Conservation (phyloP, 2,329 filamentous ascomycete genomes). For the Xylariaceae sp. region DNA sequence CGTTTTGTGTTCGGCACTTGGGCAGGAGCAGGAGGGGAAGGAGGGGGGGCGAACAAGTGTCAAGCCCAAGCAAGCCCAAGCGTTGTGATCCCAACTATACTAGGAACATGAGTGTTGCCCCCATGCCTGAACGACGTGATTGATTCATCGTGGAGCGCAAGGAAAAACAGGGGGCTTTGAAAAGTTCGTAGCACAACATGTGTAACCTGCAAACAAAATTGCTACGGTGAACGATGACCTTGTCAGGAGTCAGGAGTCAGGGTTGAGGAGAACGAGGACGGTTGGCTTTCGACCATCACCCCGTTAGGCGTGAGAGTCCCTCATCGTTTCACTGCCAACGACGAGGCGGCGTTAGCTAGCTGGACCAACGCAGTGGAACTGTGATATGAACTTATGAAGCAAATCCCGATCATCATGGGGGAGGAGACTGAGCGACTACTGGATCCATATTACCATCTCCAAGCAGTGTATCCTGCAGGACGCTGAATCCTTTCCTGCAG, state of each 20-base stretch:
- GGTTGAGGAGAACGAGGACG: no score
- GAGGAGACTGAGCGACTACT: not conserved
- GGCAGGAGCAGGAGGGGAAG: no score
- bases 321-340: not conserved
- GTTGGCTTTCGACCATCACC: not conserved
- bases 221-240: slow-evolving; percentile 1
- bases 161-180: not conserved
- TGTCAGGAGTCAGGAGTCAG: not conserved
- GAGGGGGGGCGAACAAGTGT: no score
- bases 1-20: no score
- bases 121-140: not conserved
- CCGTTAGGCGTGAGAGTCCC: not conserved
- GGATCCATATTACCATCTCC: not conserved
- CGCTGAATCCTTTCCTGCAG: not conserved
- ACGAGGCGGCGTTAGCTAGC: not conserved
- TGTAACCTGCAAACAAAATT: not conserved
- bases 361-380: slow-evolving; percentile 6
- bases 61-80: no score
- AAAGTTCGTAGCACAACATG: slow-evolving; percentile 2
- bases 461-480: not conserved
- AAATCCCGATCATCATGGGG: not conserved
- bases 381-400: not conserved
- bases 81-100: no score
- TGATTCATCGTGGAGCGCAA: not conserved
- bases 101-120: no score